Base-by-base conservation (phyloP, 2,329 filamentous ascomycete genomes). In the Colletotrichum theobromicola region DNA sequence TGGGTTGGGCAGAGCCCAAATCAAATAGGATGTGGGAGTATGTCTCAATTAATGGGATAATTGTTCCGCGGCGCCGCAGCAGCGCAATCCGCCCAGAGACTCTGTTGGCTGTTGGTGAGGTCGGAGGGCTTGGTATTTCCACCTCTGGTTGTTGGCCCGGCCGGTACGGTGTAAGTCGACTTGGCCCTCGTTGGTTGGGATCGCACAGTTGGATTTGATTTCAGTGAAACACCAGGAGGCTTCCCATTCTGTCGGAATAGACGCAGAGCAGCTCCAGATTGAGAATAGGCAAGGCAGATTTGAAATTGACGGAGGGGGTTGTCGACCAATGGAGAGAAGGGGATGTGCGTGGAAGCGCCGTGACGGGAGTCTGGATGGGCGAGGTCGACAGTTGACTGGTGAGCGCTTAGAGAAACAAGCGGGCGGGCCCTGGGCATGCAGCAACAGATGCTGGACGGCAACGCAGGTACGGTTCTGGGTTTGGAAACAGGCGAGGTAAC, bases 391-490 rank as follows among this genome's bases (percentile, higher is more conserved):
- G 63, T 32, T 79, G 74, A 80, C 76, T 81, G 80, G 79, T 75
- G 78, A 78, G 81, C 81, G 81, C 81, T 82, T 82, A 81, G 75
- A 61, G 67, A 77, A 76, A 77, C 75, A 76, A 75, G 58, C 70
- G 73, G 70, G 58, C 42, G 55, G 46, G 62, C 32, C 62, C 42
- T 68, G 34, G 32, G 28, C 28, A 62, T 55, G 73, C 58, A 32
- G 18, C 57, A 32, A n/a, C 15, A 68, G 58, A 42, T 18, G 24
- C 15, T 64, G 42, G 69, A 76, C 57, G 72, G 75, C 35, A 57
- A 73, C 50, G 65, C 62, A 68, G 69, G 70, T 73, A 66, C 71
- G 66, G 70, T 74, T 64, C 55, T 62, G 30, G 37, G 57, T 30
- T 67, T 62, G 64, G 63, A 67, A 70, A 63, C 65, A 66, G 55